These are phyloP conservation scores for Sinapis alba DNA, from an alignment of 441 rosid species.

Conservation along the genomic window DNA sequence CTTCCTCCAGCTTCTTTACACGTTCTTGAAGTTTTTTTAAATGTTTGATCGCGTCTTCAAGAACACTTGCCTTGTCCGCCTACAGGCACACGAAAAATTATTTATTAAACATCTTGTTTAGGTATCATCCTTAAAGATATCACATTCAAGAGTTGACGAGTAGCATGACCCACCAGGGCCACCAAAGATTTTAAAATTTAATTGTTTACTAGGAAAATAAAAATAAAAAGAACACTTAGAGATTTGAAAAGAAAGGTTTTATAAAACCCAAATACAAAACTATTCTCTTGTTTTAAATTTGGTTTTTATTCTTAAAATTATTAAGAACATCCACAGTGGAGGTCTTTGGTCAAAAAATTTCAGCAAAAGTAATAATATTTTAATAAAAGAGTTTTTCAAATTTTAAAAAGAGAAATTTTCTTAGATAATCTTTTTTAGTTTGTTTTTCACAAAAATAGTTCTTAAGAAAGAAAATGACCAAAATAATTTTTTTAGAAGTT, in stretches of 20 bases:
- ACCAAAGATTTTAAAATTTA: background rate
- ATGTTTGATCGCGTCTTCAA: slow-evolving; percentile 78
- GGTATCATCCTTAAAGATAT: background rate
- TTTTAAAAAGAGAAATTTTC: too few relatives aligned
- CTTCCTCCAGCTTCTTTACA: slow-evolving; percentile 55
- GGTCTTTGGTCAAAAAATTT: too few relatives aligned
- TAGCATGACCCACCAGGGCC: background rate
- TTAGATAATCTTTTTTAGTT: too few relatives aligned
- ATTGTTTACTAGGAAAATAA: background rate
- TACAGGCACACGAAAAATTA: slow-evolving; percentile 18
- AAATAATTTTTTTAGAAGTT: too few relatives aligned
- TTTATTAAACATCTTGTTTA: background rate
- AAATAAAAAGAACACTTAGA: background rate
- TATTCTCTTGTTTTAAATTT: background rate
- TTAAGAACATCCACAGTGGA: too few relatives aligned
- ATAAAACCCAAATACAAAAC: background rate
- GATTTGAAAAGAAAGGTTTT: background rate
- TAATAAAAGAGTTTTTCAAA: too few relatives aligned
- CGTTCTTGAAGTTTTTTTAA: slow-evolving; percentile 74
- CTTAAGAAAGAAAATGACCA: too few relatives aligned
- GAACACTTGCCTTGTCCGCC: slow-evolving; percentile 81
- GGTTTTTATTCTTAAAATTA: background rate
- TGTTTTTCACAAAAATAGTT: too few relatives aligned
- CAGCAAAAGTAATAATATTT: too few relatives aligned
- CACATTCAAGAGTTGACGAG: background rate